These are phyloP conservation scores for Neltuma alba DNA, from an alignment of 306 rosid genomes.

Conservation along the genomic window DNA sequence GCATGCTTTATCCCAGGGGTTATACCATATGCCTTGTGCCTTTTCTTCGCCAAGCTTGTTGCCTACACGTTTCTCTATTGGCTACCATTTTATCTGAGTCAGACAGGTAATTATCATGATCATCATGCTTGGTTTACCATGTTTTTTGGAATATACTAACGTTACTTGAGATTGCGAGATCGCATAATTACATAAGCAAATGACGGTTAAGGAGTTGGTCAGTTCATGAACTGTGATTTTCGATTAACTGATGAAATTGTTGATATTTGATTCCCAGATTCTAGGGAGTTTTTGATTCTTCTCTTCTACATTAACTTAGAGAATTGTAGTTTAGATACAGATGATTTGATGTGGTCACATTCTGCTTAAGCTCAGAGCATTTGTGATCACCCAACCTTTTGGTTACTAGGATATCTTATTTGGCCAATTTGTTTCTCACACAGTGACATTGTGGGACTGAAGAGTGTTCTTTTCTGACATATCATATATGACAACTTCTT, in stretches of 20 bases:
- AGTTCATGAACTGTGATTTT: neutral
- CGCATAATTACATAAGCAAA: neutral
- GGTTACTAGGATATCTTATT: neutral
- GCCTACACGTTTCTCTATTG: slow-evolving; percentile 85
- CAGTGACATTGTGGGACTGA: neutral
- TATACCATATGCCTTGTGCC: slow-evolving; percentile 73
- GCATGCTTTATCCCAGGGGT: slow-evolving; percentile 86
- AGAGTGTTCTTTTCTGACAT: too few relatives aligned
- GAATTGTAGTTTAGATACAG: neutral
- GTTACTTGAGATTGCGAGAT: neutral
- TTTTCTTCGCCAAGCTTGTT: slow-evolving; percentile 90
- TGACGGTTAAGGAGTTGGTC: neutral
- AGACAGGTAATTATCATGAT: slow-evolving; percentile 61
- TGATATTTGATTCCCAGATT: neutral
- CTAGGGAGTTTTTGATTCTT: neutral
- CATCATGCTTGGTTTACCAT: neutral
- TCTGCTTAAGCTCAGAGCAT: slow-evolving; percentile 19
- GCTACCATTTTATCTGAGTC: slow-evolving; percentile 83
- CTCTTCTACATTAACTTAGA: neutral
- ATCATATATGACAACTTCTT: neutral
- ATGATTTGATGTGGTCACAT: neutral
- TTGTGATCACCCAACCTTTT: slow-evolving; percentile 11
- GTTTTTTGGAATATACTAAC: too few relatives aligned
- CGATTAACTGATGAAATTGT: neutral
- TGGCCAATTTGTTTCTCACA: neutral